Conservation (phyloP, 805 yeast species). For the Hanseniaspora singularis region DNA sequence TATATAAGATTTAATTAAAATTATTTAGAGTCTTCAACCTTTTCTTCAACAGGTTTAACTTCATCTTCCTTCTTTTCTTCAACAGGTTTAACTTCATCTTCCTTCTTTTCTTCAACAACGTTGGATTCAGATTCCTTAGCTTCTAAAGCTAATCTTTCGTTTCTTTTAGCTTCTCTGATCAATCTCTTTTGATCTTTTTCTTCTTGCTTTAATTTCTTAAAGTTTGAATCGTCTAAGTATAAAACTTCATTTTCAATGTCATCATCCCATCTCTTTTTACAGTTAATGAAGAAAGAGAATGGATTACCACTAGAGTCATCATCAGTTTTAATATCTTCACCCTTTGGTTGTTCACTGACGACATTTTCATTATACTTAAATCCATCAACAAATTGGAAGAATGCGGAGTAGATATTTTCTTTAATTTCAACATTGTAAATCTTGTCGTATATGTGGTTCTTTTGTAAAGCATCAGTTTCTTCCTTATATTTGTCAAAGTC, state of each 20-base stretch:
- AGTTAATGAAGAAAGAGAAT: slow-evolving; percentile 10
- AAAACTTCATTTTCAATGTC: slow-evolving; percentile 22
- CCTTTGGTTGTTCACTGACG: slow-evolving; percentile 18
- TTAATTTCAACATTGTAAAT: slow-evolving; percentile 80
- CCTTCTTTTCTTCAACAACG: not conserved
- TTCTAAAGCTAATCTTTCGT: slow-evolving; percentile 12
- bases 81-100: not conserved
- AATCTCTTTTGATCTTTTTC: slow-evolving; percentile 18
- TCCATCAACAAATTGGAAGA: slow-evolving; percentile 80
- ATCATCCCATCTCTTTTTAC: slow-evolving; percentile 22
- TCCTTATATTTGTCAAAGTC: slow-evolving; percentile 52
- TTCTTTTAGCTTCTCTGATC: slow-evolving; percentile 7
- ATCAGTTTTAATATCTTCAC: slow-evolving; percentile 42
- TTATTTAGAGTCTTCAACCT: too few relatives aligned
- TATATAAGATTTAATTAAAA: too few relatives aligned
- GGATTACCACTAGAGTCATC: slow-evolving; percentile 24
- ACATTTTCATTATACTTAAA: slow-evolving; percentile 32
- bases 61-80: slow-evolving; percentile 2
- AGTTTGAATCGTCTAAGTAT: slow-evolving; percentile 25
- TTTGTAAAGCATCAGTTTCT: slow-evolving; percentile 77
- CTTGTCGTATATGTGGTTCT: slow-evolving; percentile 79
- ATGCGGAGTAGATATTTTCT: slow-evolving; percentile 81
- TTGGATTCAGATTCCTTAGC: not conserved
- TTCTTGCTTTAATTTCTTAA: slow-evolving; percentile 19
- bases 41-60: not conserved